Conservation (phyloP, 495 filamentous ascomycete genomes). For the Penicillium longicatenatum region DNA sequence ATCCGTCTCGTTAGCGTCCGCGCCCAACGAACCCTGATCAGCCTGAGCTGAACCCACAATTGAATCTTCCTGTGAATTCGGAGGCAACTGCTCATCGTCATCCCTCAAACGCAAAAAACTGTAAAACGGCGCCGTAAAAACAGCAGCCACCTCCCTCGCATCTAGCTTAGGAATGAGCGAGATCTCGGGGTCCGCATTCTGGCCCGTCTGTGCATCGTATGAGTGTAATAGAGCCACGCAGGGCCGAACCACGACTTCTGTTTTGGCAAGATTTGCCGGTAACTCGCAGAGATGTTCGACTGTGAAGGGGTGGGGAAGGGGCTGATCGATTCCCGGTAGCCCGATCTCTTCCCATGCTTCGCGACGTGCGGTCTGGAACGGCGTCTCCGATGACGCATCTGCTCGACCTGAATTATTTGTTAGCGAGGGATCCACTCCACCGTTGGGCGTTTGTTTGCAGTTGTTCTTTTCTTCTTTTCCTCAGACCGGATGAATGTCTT, state of each 20-base stretch:
- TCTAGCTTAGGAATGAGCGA: constrained; percentile 76
- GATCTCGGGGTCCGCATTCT: constrained; percentile 60
- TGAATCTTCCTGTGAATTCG: neutral
- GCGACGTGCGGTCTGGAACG: constrained; percentile 77
- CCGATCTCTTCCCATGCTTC: constrained; percentile 93
- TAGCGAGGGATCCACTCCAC: neutral
- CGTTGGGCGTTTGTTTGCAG: neutral
- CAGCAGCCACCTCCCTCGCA: constrained; percentile 84
- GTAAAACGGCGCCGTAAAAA: constrained; percentile 81
- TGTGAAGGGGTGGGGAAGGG: constrained; percentile 67
- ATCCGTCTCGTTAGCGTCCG: constrained; percentile 16
- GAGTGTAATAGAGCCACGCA: constrained; percentile 82
- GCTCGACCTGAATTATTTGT: constrained; percentile 45
- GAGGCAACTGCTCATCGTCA: constrained; percentile 29
- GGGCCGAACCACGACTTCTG: constrained; percentile 78
- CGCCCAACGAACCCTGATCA: constrained; percentile 1
- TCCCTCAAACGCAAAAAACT: constrained; percentile 63
- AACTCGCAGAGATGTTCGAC: constrained; percentile 86
- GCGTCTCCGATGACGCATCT: constrained; percentile 48
- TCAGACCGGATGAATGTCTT: neutral
- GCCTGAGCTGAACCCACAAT: neutral
- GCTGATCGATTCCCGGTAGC: constrained; percentile 63
- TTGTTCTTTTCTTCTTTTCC: constrained; percentile 3
- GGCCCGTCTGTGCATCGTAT: constrained; percentile 40
- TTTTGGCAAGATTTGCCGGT: constrained; percentile 76